A percentile compares a stretch with the other conserved stretches of the same genome.
Conservation (phyloP, 2,329 filamentous ascomycete genomes). For the Colletotrichum sp. region DNA sequence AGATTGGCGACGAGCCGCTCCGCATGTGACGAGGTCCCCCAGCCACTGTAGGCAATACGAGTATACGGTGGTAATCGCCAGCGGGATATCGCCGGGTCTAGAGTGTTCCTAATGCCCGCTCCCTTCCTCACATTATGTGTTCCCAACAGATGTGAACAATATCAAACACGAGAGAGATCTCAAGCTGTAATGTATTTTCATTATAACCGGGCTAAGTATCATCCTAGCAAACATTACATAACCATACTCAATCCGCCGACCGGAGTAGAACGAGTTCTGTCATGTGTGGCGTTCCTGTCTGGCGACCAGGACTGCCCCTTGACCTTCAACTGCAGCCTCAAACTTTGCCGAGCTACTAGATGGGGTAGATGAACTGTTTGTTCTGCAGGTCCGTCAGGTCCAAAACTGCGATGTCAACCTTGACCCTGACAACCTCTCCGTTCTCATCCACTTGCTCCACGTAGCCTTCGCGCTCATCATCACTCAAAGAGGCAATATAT, state of each 20-base stretch:
- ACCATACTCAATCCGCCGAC: neutral
- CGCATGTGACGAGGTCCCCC: neutral
- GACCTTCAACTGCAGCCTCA: neutral
- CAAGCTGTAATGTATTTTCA: neutral
- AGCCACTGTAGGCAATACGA: neutral
- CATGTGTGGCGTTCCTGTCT: neutral
- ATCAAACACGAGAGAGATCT: accelerated
- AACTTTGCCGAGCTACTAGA: neutral
- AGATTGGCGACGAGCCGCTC: neutral
- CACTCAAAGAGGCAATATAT: slow-evolving; percentile 31
- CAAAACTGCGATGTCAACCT: slow-evolving; percentile 40
- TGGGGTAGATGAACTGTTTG: slow-evolving; percentile 39
- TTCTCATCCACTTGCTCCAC: slow-evolving; percentile 35
- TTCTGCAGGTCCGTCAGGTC: slow-evolving; percentile 45
- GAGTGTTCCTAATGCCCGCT: accelerated
- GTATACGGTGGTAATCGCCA: neutral
- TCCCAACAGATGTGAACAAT: neutral
- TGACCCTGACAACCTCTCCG: slow-evolving; percentile 30
- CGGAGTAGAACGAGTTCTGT: neutral
- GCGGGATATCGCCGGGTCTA: neutral
- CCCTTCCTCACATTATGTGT: neutral
- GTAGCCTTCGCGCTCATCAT: slow-evolving; percentile 23
- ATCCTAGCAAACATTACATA: neutral
- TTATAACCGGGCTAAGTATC: neutral
- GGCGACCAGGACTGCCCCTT: neutral